A percentile compares a stretch with the other conserved stretches of the same genome.
phyloP scores from a whole-genome alignment of 1,139 yeast genomes.

The Lodderomyces parapsilosis region DNA sequence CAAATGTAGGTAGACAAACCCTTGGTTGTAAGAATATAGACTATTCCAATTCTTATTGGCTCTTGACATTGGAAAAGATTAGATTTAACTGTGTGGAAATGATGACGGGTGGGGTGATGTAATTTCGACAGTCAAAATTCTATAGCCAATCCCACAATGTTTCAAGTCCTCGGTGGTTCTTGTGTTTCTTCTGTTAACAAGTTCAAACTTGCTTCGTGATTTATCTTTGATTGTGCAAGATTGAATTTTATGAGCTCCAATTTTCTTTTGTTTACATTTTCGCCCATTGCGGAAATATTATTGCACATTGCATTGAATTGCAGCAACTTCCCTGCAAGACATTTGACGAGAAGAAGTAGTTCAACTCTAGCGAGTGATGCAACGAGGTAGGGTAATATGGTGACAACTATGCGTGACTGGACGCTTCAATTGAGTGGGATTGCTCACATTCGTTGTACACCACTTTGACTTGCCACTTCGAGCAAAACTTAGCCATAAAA shows the following conservation, averaged over 20 bases:
- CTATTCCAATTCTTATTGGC: conserved; percentile 29
- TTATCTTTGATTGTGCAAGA: not conserved
- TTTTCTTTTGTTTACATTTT: conserved; percentile 6
- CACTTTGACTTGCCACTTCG: no score
- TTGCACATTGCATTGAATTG: not conserved
- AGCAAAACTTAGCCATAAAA: no score
- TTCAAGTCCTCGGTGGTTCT: not conserved
- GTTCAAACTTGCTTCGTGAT: not conserved
- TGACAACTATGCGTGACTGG: no score
- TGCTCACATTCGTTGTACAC: no score
- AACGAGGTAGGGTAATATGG: no score
- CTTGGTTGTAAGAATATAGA: conserved; percentile 34
- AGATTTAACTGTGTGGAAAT: no score
- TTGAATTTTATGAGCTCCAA: no score
- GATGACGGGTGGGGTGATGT: not conserved
- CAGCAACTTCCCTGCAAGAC: not conserved
- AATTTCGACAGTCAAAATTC: not conserved
- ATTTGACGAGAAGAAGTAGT: no score
- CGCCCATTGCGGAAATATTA: conserved; percentile 4
- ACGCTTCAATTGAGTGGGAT: no score
- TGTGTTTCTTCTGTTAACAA: not conserved
- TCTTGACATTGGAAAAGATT: conserved; percentile 1
- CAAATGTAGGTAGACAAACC: conserved; percentile 36
- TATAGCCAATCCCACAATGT: not conserved
- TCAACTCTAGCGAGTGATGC: no score